Evolutionary conservation across 2,329 filamentous ascomycete genomes (phyloP), one percentile per base, ranked within the genome.

Genomic region (Xylaria sp.): DNA sequence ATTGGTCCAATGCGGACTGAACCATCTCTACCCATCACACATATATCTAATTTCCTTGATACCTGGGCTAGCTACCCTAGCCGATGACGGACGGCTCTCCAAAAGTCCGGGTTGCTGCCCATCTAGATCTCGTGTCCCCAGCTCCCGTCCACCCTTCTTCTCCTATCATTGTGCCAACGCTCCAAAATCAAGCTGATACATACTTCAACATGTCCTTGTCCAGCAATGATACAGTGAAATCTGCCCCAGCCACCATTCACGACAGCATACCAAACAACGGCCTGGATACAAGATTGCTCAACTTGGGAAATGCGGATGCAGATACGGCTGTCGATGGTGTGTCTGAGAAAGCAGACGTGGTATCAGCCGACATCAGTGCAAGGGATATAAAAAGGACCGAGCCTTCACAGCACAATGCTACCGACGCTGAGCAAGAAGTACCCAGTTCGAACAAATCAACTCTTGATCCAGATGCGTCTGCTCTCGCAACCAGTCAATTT

Each of bases 331-430:
- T 72, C 66, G 73, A 73, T 63, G 44, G 45, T 27, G 33, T 39
- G 33, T 33, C 50, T n/a, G 15, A 54, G 39, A 61, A 31, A 54
- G 53, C 20, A 42, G 76, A 73, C 44, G 65, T 72, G 50, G 61
- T 61, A n/a, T 69, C 75, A 22, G 69, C 72, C 60, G 75, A 77
- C 71, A 77, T 76, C 76, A 81, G 79, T 75, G 83, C 85, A 79
- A 83, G 85, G 71, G 84, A 85, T 78, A 81, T 82, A 72, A 84
- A 81, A 75, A 82, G 79, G 42, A 83, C 84, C 80, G 81, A 85
- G 76, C 85, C 84, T 64, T 81, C 82, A 63, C 78, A 74, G 56
- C 77, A 77, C 68, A 77, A 75, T 72, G 76, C 78, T 74, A 72
- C 67, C 70, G 75, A 74, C 54, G 67, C 71, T 65, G 74, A 61